Evolutionary conservation across 768 basidiomycete species (phyloP), one percentile per base, ranked within the genome.

Genomic region (Cubamyces lactineus): DNA sequence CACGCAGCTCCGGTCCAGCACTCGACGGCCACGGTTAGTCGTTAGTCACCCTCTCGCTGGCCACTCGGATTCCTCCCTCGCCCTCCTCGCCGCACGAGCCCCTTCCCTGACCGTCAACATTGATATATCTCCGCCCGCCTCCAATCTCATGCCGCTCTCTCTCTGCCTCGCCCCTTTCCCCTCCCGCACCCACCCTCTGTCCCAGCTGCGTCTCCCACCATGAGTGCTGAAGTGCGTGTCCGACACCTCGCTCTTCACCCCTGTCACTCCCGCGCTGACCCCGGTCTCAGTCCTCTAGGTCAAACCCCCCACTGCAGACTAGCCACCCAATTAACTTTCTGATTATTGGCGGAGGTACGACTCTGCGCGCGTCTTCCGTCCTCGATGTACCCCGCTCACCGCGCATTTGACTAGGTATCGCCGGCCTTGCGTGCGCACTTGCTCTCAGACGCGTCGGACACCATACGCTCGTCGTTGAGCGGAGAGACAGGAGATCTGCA

Each of bases 391-490:
- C 34, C 34, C 11, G 34, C 34, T 34, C 34, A 34, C 11, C 34
- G 34, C 9, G 34, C 34, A 11, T 17, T 38, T 3, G 26, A 2
- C 34, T 43, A 71, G 76, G 76, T 11, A 70, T 76, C 11, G 66
- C 72, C 48, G 76, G 75, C 12, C 69, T 77, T 13, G 71, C 75
- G 6, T 67, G 70, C n/a, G 76, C 75, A 6, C 60, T 70, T 43
- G 68, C 72, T 2, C 69, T 77, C 3, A 45, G 64, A 23, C 70
- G 72, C 13, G 73, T 67, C 4, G 76, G 76, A 19, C 75, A 77
- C 66, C 58, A 68, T 21, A 72, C 72, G n/a, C 57, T 66, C 3
- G 73, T 77, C 24, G 63, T 77, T 15, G 76, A 77, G 62, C 57
- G 66, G 28, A 57, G 60, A 2, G 59, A 63, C 50, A 47, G 42